phyloP scores from a whole-genome alignment of 1,284 basidiomycete species.

The Blastosporella zonata region DNA sequence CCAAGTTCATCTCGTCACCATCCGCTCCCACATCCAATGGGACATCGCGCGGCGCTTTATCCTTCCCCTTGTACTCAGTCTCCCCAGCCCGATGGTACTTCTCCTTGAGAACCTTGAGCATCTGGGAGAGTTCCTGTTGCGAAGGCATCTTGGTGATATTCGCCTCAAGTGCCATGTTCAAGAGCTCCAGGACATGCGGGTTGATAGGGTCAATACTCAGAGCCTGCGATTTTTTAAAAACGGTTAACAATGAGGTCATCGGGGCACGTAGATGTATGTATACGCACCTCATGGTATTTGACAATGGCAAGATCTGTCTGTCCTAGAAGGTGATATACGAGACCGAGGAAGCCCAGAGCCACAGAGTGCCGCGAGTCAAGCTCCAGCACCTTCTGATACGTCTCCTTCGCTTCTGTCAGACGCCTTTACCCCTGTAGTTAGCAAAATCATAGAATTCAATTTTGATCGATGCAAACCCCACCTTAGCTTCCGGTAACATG shows the following conservation, averaged over 20 bases:
- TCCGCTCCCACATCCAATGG: constrained; percentile 18
- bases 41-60: constrained; percentile 18
- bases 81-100: constrained; percentile 25
- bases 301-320: constrained; percentile 78
- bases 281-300: constrained; percentile 79
- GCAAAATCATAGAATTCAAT: neutral
- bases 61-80: constrained; percentile 24
- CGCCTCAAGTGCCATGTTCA: constrained; percentile 78
- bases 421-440: constrained; percentile 40
- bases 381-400: constrained; percentile 76
- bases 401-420: constrained; percentile 63
- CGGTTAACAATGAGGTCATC: neutral
- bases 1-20: constrained; percentile 29
- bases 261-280: neutral
- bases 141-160: constrained; percentile 33
- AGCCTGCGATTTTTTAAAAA: constrained; percentile 43
- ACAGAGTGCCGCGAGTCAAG: constrained; percentile 77
- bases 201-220: constrained; percentile 86
- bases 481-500: constrained; percentile 79
- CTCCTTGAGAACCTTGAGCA: constrained; percentile 33
- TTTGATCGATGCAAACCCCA: constrained; percentile 29
- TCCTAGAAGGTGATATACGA: constrained; percentile 75
- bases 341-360: constrained; percentile 81
- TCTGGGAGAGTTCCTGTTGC: constrained; percentile 29
- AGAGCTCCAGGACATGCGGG: constrained; percentile 78